Evolutionary conservation across 2,329 filamentous ascomycete species (phyloP).

Genomic region (Neonectria hederae): DNA sequence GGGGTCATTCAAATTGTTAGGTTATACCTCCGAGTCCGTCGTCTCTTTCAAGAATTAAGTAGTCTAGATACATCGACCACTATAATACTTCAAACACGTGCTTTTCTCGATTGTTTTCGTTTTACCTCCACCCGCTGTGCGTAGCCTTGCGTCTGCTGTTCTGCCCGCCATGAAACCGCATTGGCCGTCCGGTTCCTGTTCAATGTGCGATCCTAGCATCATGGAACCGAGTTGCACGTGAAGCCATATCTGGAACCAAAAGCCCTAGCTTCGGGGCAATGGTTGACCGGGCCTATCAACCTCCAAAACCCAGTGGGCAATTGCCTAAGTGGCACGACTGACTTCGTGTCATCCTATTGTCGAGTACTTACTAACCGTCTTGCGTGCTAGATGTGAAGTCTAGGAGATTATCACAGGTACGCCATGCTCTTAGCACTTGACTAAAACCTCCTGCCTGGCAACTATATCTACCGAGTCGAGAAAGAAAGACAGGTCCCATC

Average conservation of each 20-base stretch:
- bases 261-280: neutral
- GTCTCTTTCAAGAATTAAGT: neutral
- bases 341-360: neutral
- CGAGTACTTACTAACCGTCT: neutral
- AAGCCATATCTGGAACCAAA: neutral
- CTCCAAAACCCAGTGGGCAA: neutral
- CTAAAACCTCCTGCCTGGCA: neutral
- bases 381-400: neutral
- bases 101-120: neutral
- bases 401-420: too few species aligned
- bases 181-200: neutral
- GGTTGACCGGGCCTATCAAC: neutral
- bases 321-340: too few species aligned
- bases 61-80: neutral
- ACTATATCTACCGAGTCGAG: conserved; percentile 1
- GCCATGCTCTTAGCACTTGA: neutral
- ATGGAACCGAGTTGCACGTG: neutral
- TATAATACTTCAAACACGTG: neutral
- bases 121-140: neutral
- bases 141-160: neutral
- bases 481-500: neutral
- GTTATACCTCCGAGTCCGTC: neutral
- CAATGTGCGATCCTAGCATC: neutral
- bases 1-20: neutral
- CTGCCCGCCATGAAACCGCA: neutral